Base-by-base conservation (phyloP, 1,139 yeast species). In the Kurtzmaniella quercitrusa region DNA sequence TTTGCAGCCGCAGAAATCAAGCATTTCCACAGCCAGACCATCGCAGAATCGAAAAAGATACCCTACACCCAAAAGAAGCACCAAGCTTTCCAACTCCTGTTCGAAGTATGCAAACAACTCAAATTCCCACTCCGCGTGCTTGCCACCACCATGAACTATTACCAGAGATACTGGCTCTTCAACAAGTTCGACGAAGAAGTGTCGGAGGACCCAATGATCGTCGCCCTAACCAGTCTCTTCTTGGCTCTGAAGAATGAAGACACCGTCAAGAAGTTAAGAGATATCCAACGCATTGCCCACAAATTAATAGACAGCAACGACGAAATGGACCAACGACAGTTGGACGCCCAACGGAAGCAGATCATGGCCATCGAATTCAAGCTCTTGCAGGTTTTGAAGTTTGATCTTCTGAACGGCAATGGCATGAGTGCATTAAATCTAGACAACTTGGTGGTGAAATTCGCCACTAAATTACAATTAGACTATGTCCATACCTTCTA, bases 241-340 rank as follows among this genome's bases (percentile, higher is more conserved):
- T 73, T 90, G 31, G 88, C 97, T 2, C 73, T 85, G 38, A 91
- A 93, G 60, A 81, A 83, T 53, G 96, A 89, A 57, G 98, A 91
- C 58, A 90, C 95, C 37, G 83, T 91, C 36, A 91, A 91, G 62
- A 85, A 87, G 55, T 65, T 85, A 15, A 71, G 81, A 47, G 93
- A 87, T 43, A 69, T 79, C 11, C 75, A 85, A 40, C 44, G 55
- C 2, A 68, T 67, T 11, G 70, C 71, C n/a, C 71, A 71, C 51
- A 69, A 66, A 49, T 48, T 71, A 34, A 57, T 75, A 46, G 75
- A 70, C 43, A 18, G 21, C 8, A 67, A 65, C 0, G 58, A 59
- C 43, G 48, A 54, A 43, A 34, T 39, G 44, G 34, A 33, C 15
- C 33, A 41, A 16, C 17, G 36, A 12, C 34, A 23, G 51, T 51